Conservation (phyloP, 305 asterid species). For the Rubia peregrina region DNA sequence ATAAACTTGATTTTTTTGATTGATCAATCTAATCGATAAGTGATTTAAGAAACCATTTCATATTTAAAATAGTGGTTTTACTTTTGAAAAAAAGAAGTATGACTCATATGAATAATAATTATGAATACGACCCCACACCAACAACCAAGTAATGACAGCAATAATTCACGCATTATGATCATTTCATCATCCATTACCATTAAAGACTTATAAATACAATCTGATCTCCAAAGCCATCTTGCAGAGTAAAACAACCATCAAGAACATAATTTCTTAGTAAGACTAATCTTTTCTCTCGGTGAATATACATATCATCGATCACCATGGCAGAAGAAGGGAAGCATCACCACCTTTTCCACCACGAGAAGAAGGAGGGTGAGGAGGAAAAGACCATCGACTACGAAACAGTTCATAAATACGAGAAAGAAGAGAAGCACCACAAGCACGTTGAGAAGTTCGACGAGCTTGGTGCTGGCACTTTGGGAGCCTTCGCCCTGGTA, state of each 20-base stretch:
- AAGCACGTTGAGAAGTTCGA: slow-evolving; percentile 17
- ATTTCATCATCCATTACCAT: not conserved
- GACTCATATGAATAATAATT: not conserved
- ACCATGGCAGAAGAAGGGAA: slow-evolving; percentile 8
- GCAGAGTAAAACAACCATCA: not conserved
- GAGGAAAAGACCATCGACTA: slow-evolving; percentile 4
- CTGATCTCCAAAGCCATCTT: not conserved
- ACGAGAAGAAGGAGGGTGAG: slow-evolving; percentile 1
- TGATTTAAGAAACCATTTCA: too few relatives aligned
- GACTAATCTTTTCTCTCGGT: not conserved
- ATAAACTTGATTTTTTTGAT: too few relatives aligned
- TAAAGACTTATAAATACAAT: slow-evolving; percentile 6
- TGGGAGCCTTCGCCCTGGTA: slow-evolving; percentile 22
- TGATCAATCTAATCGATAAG: too few relatives aligned
- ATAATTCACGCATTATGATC: not conserved
- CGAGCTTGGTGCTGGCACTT: slow-evolving; percentile 12
- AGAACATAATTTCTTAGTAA: not conserved
- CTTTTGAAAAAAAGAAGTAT: not conserved
- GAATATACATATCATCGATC: not conserved
- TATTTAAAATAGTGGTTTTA: too few relatives aligned
- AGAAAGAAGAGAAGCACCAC: slow-evolving; percentile 16
- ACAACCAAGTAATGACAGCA: not conserved
- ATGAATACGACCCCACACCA: not conserved
- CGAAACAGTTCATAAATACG: slow-evolving; percentile 9
- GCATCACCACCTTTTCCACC: slow-evolving; percentile 13